Evolutionary conservation across 352 stramenopile species (phyloP), one percentile per base, ranked within the genome.

Genomic region (Phytophthora niederhauseri): DNA sequence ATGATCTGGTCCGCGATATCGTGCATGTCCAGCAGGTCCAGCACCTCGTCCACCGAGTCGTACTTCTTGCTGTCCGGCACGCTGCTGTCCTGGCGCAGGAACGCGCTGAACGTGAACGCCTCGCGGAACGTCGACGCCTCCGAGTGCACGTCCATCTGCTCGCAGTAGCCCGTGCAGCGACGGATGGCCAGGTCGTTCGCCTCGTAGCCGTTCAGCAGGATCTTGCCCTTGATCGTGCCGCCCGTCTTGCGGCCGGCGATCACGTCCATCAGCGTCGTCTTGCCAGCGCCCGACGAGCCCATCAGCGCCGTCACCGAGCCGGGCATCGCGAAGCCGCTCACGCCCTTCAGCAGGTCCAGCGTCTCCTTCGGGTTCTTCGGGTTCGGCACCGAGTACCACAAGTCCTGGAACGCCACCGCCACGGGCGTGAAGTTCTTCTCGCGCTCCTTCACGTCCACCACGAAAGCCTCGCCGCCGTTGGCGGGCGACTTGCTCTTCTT

Each of bases 251-350:
- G 77, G 28, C 94, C 75, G 4, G 93, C 89, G 52, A 98, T 93
- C 12, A 98, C 92, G 77, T 98, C 92, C 69, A 97, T 91, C 17
- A 98, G 77, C 3, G 94, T 98, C 28, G 79, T 92, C 59, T 86
- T 95, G 22, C 87, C 87, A 15, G 87, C 87, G 30, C 85, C 89
- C 38, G 69, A 88, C 22, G 75, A 89, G 11, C 91, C 91, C 86
- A 97, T 97, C 3, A 98, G 71, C 14, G 90, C 93, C 20, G 89
- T 98, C 73, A 98, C 81, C 20, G 81, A 65, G 11, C 84, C 83
- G 14, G 83, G 83, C 19, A 66, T 55, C 17, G 77, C 75, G 50
- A 72, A 76, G 9, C 80, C 83, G 26, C 57, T 80, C 34, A 92
- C 63, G 4, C 76, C 69, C 55, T 81, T 76, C 17, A 97, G 64